Base-by-base conservation (phyloP, 1,284 basidiomycete species). In the Xerocomus nothofagi region DNA sequence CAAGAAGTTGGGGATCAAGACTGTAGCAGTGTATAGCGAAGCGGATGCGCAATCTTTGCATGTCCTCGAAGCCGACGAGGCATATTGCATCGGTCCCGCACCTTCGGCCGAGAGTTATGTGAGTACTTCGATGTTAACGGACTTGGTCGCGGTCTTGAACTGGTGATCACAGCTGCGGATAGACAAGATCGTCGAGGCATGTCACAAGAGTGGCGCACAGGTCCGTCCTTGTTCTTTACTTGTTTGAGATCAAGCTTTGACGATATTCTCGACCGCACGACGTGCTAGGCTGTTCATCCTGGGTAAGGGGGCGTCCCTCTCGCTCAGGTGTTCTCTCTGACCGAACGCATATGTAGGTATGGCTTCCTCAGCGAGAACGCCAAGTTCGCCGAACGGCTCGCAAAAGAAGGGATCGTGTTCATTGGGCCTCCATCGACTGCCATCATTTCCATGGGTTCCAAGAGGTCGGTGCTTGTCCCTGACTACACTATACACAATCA, bases 341-440 rank as follows among this genome's bases (percentile, higher is more conserved):
- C 8, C 10, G 10, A 38, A 38, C 17, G 24, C 2, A 24, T 7
- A 24, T 40, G 21, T 27, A 91, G 88, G 17, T 94, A 94, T 66
- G 94, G 94, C 1, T 97, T 98, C 69, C 71, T 97, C 51, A 94
- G 91, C 58, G 93, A 95, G 72, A 98, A 98, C 67, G 88, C 94
- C 23, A 77, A 76, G 39, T 99, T 99, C 67, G 88, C 97, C 9
- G 82, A 88, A 59, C 83, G 79, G 57, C 84, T 98, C 33, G 87
- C 91, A 49, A 78, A 84, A 49, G 93, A 91, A 58, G 93, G 95
- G 11, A 88, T 99, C 56, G 85, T 91, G 15, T 99, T 99, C 68
- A 95, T 99, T 62, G 96, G 96, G 8, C 96, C 96, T 39, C 91
- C 94, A 21, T 86, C 93, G 8, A 84, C 86, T 64, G 95, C 95